Evolutionary conservation across 192 early-diverging fungal genomes (phyloP), one percentile per base, ranked within the genome.

Genomic region (Linnemannia hyalina): DNA sequence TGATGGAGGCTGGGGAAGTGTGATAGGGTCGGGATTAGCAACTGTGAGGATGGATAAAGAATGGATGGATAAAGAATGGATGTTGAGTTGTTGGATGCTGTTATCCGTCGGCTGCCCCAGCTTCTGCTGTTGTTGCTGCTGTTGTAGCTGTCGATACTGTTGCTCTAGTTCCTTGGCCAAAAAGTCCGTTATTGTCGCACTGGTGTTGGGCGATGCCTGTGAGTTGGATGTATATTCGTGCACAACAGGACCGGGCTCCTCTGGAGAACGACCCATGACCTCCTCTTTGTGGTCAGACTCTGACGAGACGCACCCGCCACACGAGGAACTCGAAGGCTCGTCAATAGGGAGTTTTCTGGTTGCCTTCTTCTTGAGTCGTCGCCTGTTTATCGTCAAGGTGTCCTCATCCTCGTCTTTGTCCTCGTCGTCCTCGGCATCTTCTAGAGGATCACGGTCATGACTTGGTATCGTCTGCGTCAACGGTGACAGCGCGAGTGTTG

Each of bases 251-350:
- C 32, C 55, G 26, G 54, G 52, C 71, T 75, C 36, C 57, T 75
- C 36, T 69, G 72, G 57, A 26, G 49, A 20, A 52, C 49, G 57
- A 26, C 40, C 68, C 26, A 52, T n/a, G 16, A 35, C 47, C 23
- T 80, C 49, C 18, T 52, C 82, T n/a, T 73, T 85, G 16, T 85
- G 82, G 36, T 85, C 82, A 3, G 77, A 85, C 42, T 85, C 82
- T 38, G 82, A 85, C 15, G 82, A 85, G 52, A 55, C 55, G 29
- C 77, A 46, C 20, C 77, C 82, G 11, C 82, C 82, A 29, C 71
- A 46, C 47, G 82, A 83, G 40, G 73, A 70, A 63, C 82, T 85
- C 13, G 77, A 72, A 20, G 82, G 82, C 44, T 85, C 82, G 29
- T 85, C 82, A 44, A 85, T 76, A 40, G 82, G 77, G 47, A 85